These are phyloP conservation scores for Cercospora sp. DNA, from an alignment of 2,329 filamentous ascomycete genomes.

Conservation along the genomic window DNA sequence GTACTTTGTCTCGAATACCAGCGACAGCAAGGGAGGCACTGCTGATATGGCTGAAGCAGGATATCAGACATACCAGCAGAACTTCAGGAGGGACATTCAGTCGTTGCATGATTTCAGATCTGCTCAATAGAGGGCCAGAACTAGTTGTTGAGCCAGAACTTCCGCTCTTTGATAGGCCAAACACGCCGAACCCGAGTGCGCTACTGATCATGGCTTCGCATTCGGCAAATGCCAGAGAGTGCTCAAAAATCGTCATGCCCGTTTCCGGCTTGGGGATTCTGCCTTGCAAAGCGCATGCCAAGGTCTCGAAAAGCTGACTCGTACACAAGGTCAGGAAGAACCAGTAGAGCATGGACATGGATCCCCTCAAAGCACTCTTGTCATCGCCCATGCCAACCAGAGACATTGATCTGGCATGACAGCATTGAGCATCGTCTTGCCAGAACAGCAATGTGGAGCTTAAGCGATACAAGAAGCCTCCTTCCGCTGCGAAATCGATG, in stretches of 20 bases:
- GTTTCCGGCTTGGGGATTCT: slow-evolving; percentile 78
- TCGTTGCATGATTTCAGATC: slow-evolving; percentile 63
- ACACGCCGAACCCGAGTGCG: slow-evolving; percentile 73
- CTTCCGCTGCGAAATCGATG: slow-evolving; percentile 58
- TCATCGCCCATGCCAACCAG: slow-evolving; percentile 51
- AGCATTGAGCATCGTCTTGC: slow-evolving; percentile 72
- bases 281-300: slow-evolving; percentile 85
- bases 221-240: slow-evolving; percentile 93
- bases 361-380: slow-evolving; percentile 65
- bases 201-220: slow-evolving; percentile 84
- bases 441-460: slow-evolving; percentile 73
- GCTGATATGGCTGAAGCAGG: slow-evolving; percentile 81
- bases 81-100: slow-evolving; percentile 91
- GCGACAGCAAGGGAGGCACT: slow-evolving; percentile 82
- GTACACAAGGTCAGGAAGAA: slow-evolving; percentile 68
- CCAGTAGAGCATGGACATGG: slow-evolving; percentile 74
- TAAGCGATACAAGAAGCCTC: slow-evolving; percentile 68
- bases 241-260: slow-evolving; percentile 94
- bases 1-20: slow-evolving; percentile 73
- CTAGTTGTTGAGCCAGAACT: slow-evolving; percentile 32
- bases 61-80: slow-evolving; percentile 82
- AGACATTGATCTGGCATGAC: slow-evolving; percentile 72
- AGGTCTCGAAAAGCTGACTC: slow-evolving; percentile 85
- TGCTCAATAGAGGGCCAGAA: slow-evolving; percentile 32
- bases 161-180: slow-evolving; percentile 52